A percentile compares a stretch with the other conserved stretches of the same genome.
phyloP scores from a whole-genome alignment of 306 rosid species.

The Citrullus mucosospermus region DNA sequence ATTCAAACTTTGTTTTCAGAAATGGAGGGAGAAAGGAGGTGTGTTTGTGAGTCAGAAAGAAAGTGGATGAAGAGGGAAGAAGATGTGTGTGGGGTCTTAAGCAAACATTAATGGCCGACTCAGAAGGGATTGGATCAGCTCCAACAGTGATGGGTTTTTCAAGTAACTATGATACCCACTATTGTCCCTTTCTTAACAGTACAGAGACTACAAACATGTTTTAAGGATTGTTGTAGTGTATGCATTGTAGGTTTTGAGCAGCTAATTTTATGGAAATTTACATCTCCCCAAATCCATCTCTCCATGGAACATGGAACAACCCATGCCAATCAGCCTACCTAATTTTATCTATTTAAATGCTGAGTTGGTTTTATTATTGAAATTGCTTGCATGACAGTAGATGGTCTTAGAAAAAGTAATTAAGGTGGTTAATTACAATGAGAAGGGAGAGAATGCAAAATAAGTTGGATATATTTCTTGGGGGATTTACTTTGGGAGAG shows the following conservation, averaged over 20 bases:
- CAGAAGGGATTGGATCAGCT: neutral
- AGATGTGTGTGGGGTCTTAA: neutral
- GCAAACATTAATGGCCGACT: neutral
- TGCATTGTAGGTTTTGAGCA: neutral
- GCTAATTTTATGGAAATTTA: neutral
- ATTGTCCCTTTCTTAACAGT: neutral
- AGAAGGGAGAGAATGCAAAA: too few species aligned
- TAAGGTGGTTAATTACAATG: too few species aligned
- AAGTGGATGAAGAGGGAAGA: neutral
- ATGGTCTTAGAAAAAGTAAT: too few species aligned
- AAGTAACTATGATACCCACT: neutral
- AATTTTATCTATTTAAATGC: too few species aligned
- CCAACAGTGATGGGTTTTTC: neutral
- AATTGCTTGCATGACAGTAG: too few species aligned
- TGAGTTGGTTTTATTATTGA: too few species aligned
- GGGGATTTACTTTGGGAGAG: too few species aligned
- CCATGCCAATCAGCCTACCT: neutral
- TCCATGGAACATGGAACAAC: neutral
- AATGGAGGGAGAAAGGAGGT: neutral
- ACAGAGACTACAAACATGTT: neutral
- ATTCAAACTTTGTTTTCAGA: too few species aligned
- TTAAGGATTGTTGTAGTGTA: neutral
- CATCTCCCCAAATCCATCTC: neutral
- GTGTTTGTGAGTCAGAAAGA: neutral
- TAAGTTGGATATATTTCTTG: too few species aligned